Conservation (phyloP, 805 yeast species). For the Nakazawaea pomicola region DNA sequence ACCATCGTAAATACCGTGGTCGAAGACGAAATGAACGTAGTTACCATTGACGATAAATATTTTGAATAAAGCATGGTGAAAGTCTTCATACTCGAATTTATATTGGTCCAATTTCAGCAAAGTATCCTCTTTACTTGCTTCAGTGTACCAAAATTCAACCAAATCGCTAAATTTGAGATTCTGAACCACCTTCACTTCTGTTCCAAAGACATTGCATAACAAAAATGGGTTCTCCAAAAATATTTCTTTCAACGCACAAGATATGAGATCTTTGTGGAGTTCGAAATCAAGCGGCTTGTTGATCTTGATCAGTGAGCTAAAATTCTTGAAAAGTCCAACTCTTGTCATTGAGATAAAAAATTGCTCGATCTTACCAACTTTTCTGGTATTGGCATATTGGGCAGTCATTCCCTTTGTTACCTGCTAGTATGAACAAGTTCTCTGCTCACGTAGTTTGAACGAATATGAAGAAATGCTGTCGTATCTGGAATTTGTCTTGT, state of each 20-base stretch:
- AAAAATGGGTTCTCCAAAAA: neutral
- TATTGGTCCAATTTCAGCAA: neutral
- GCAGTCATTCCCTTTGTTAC: neutral
- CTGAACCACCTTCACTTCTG: constrained; percentile 1
- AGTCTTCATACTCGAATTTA: constrained; percentile 1
- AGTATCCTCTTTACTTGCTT: neutral
- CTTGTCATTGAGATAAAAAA: constrained; percentile 6
- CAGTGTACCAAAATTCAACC: constrained; percentile 5
- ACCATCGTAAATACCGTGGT: constrained; percentile 11
- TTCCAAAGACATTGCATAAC: constrained; percentile 5
- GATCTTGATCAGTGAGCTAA: neutral
- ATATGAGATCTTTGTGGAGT: neutral
- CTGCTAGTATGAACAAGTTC: no score
- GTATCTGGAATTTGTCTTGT: no score
- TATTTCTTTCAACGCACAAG: neutral
- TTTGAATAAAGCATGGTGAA: constrained; percentile 2
- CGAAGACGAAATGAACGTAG: constrained; percentile 2
- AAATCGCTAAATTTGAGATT: constrained; percentile 1
- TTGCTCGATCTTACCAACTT: constrained; percentile 8
- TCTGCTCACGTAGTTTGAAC: no score
- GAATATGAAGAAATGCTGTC: no score
- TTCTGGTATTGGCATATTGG: neutral
- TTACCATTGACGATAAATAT: constrained; percentile 8
- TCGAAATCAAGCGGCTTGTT: neutral
- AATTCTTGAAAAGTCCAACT: constrained; percentile 4